phyloP scores from a whole-genome alignment of 768 basidiomycete genomes.

The Suillus lakei region DNA sequence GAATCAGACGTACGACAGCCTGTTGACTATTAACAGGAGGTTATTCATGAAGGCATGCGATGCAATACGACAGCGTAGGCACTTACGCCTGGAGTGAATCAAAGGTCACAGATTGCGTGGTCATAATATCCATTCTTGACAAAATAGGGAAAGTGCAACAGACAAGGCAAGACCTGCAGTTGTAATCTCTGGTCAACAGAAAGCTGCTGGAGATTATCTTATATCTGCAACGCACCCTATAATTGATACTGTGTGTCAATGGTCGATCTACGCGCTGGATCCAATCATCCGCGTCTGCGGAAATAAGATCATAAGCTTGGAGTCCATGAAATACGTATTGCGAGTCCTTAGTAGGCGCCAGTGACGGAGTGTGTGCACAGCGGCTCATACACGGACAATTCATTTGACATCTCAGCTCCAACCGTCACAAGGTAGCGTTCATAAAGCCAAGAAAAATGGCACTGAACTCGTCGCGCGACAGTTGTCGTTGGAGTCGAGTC shows the following conservation, averaged over 20 bases:
- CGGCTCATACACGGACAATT: not conserved
- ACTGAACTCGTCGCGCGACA: not conserved
- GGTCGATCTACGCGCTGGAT: not conserved
- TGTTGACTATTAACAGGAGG: not conserved
- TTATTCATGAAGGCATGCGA: not conserved
- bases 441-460: not conserved
- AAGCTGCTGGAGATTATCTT: not conserved
- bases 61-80: not conserved
- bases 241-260: not conserved
- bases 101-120: not conserved
- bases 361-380: not conserved
- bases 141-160: not conserved
- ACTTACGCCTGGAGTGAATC: not conserved
- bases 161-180: not conserved
- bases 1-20: not conserved
- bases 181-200: not conserved
- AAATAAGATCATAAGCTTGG: not conserved
- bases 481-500: no score
- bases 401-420: not conserved
- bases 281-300: not conserved
- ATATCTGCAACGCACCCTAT: not conserved
- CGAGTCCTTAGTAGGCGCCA: not conserved
- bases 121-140: not conserved
- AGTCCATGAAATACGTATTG: not conserved
- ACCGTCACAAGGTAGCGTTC: not conserved